phyloP scores from a whole-genome alignment of 495 filamentous ascomycete species.

The Penicillium canescens region DNA sequence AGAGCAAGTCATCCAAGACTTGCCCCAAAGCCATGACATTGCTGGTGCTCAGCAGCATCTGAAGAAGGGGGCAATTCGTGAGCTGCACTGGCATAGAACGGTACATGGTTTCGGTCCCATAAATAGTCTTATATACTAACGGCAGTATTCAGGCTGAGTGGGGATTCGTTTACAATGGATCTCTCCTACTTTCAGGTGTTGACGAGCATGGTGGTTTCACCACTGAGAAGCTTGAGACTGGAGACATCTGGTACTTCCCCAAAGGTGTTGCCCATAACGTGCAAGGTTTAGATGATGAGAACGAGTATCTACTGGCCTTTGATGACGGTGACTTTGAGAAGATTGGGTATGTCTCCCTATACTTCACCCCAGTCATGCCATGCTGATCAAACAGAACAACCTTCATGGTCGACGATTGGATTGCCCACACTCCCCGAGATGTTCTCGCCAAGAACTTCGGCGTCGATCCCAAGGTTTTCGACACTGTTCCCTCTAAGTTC shows the following conservation, averaged over 20 bases:
- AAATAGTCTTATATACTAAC: neutral
- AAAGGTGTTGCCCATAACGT: conserved; percentile 64
- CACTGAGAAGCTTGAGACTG: conserved; percentile 53
- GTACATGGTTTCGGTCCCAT: conserved; percentile 32
- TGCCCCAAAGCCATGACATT: conserved; percentile 62
- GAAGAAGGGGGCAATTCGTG: conserved; percentile 60
- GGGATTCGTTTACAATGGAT: conserved; percentile 61
- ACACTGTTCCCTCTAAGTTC: conserved; percentile 54
- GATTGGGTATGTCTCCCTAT: conserved; percentile 22
- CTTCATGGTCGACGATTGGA: conserved; percentile 66
- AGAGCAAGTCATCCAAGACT: conserved; percentile 60
- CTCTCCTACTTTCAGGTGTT: conserved; percentile 57
- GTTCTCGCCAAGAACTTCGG: conserved; percentile 68
- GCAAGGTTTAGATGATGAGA: conserved; percentile 57
- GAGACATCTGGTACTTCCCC: conserved; percentile 70
- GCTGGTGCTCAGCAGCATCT: conserved; percentile 64
- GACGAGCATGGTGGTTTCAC: conserved; percentile 59
- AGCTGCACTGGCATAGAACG: conserved; percentile 67
- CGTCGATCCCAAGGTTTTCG: conserved; percentile 55
- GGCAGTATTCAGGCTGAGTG: conserved; percentile 55
- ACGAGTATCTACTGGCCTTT: conserved; percentile 66
- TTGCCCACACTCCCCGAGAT: conserved; percentile 59
- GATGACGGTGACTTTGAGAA: conserved; percentile 59
- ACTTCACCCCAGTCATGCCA: neutral
- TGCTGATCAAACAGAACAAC: conserved; percentile 46